Conservation (phyloP, 2,329 filamentous ascomycete species). For the Ilyonectria mors-panacis region DNA sequence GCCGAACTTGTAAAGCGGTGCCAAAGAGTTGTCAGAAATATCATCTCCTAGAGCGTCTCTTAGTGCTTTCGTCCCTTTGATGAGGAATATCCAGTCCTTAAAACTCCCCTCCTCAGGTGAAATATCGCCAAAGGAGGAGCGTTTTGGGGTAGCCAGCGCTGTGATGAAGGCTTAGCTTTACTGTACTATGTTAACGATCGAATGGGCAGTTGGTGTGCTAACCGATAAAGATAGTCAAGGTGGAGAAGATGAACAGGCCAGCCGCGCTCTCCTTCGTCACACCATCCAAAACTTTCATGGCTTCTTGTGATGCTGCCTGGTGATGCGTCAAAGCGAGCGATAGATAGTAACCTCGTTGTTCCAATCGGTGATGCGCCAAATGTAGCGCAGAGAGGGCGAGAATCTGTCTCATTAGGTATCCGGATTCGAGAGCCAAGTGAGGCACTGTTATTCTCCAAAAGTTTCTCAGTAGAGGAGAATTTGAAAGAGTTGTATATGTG, state of each 20-base stretch:
- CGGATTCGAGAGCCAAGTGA: slow-evolving; percentile 60
- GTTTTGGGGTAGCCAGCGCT: slow-evolving; percentile 38
- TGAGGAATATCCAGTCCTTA: slow-evolving; percentile 42
- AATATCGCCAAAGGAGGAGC: slow-evolving; percentile 10
- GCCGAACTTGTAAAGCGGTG: background rate
- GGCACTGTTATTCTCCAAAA: slow-evolving; percentile 65
- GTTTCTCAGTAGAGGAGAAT: slow-evolving; percentile 56
- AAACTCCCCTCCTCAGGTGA: slow-evolving; percentile 14
- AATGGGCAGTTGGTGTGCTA: no score
- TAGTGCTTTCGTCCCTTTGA: slow-evolving; percentile 27
- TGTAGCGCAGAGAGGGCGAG: slow-evolving; percentile 66
- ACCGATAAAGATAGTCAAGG: background rate
- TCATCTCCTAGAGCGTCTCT: background rate
- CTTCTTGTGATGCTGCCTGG: slow-evolving; percentile 47
- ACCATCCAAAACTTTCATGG: slow-evolving; percentile 46
- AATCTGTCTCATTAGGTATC: slow-evolving; percentile 64
- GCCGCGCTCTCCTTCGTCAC: background rate
- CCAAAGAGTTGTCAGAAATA: background rate
- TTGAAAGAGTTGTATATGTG: slow-evolving; percentile 63
- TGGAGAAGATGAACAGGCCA: background rate
- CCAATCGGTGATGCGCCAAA: slow-evolving; percentile 58
- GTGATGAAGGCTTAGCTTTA: background rate
- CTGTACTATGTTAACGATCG: no score
- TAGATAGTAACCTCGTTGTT: slow-evolving; percentile 56
- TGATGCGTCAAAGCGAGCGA: slow-evolving; percentile 42